Evolutionary conservation across 495 filamentous ascomycete species (phyloP).

Genomic region (Geoglossum glabrum): DNA sequence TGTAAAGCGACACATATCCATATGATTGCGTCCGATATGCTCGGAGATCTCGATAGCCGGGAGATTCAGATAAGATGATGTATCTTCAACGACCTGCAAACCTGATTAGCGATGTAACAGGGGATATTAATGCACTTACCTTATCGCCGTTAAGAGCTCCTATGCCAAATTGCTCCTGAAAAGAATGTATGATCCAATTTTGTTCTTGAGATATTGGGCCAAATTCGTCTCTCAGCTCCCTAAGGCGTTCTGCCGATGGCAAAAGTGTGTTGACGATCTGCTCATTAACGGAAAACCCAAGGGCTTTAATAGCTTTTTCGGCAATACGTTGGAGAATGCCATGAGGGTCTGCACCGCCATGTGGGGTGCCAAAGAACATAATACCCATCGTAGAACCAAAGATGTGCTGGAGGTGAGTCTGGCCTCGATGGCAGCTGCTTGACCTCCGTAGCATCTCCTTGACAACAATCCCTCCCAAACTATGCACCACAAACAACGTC

Average conservation of each 20-base stretch:
- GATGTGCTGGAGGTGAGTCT: conserved; percentile 11
- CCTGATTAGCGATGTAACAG: neutral
- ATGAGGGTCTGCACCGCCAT: conserved; percentile 17
- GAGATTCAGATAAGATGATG: conserved; percentile 16
- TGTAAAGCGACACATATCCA: conserved; percentile 23
- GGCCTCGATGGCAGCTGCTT: conserved; percentile 3
- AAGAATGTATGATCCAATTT: conserved; percentile 19
- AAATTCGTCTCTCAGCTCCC: conserved; percentile 17
- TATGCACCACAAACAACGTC: conserved; percentile 29
- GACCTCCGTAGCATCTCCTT: conserved; percentile 22
- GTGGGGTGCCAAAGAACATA: conserved; percentile 24
- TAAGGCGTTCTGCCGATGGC: conserved; percentile 16
- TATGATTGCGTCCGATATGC: conserved; percentile 19
- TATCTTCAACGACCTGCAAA: conserved; percentile 21
- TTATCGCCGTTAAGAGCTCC: conserved; percentile 9
- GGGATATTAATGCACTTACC: conserved; percentile 7
- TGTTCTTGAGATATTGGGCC: conserved; percentile 10
- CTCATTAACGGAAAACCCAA: conserved; percentile 12
- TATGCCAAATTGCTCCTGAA: conserved; percentile 17
- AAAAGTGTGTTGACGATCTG: conserved; percentile 13
- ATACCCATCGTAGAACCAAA: conserved; percentile 21
- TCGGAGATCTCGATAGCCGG: conserved; percentile 11
- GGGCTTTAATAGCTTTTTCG: conserved; percentile 9
- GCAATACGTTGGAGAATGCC: conserved; percentile 8
- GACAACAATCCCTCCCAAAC: too few relatives aligned